Evolutionary conservation across 2,329 filamentous ascomycete genomes (phyloP).

Genomic region (Macrophomina pseudophaseolina): DNA sequence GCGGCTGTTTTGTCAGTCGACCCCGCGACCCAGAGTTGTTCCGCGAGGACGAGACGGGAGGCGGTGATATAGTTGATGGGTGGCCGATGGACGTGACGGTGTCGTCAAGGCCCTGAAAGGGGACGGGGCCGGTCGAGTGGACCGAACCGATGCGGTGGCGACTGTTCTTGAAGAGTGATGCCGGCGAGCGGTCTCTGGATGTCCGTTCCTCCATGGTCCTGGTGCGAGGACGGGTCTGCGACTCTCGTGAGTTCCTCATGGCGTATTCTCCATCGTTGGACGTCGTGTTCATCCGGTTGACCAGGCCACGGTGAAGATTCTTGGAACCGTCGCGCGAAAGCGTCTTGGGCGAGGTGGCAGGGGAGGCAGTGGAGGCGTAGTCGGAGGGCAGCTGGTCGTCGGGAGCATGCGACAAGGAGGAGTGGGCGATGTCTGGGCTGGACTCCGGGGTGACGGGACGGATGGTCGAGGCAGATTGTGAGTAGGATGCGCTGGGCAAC

Average conservation of each 20-base stretch:
- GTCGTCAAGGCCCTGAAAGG: constrained; percentile 52
- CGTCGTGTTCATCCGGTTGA: constrained; percentile 39
- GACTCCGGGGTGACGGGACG: constrained; percentile 71
- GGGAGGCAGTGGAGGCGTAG: constrained; percentile 25
- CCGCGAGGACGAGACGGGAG: constrained; percentile 35
- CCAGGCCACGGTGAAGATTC: constrained; percentile 28
- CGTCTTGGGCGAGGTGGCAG: constrained; percentile 25
- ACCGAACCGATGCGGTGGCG: constrained; percentile 74
- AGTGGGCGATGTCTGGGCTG: constrained; percentile 34
- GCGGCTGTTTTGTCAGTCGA: constrained; percentile 40
- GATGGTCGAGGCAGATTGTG: constrained; percentile 53
- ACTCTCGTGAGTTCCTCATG: constrained; percentile 46
- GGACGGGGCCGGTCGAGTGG: constrained; percentile 65
- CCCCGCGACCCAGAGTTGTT: constrained; percentile 35
- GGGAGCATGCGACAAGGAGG: constrained; percentile 36
- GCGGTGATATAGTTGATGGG: constrained; percentile 44
- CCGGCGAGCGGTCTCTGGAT: constrained; percentile 48
- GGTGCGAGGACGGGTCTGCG: constrained; percentile 60
- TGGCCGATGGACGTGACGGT: constrained; percentile 49
- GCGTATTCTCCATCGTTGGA: constrained; percentile 41
- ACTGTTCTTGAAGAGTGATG: constrained; percentile 51
- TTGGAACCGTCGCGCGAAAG: constrained; percentile 19
- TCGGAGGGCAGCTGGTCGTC: constrained; percentile 33
- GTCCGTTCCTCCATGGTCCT: constrained; percentile 55
- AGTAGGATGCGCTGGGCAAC: constrained; percentile 21